Evolutionary conservation across 768 basidiomycete genomes (phyloP), one percentile per base, ranked within the genome.

Genomic region (Suillus weaverae): DNA sequence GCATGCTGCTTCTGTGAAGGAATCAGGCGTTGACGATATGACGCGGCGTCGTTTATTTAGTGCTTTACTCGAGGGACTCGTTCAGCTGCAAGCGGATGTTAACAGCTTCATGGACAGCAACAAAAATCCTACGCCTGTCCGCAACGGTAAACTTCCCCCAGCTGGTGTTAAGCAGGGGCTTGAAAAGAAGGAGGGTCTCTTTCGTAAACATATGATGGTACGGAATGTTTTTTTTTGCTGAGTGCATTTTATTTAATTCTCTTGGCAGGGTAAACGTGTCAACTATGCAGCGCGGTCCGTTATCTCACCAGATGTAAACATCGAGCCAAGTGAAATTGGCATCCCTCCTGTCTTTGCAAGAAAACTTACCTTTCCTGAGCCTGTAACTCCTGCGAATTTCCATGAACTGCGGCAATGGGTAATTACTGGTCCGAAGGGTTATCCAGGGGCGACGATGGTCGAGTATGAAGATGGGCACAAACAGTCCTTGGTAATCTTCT

Each of bases 221-320:
- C 63, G 85, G 44, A 59, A 62, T 60, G 62, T 7, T 35, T 35
- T 56, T 35, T 35, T 56, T 30, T 62, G 60, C 46, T 39, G 4
- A 60, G 9, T 55, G 10, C 32, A 54, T 33, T 35, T 32, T 16
- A 18, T 48, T 62, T 69, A 18, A 69, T 32, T 38, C 44, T 32
- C 7, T 51, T 62, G 59, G 36, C 64, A 98, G 96, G 97, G 97
- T 11, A 99, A 99, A 82, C 95, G 97, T 72, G 97, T 99, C 66
- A 99, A 99, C 77, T 97, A 97, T 75, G 96, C 97, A 48, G 97
- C 97, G 26, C 95, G 97, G 67, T 99, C 97, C n/a, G 97, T 99
- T 73, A 99, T 99, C 69, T 99, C 97, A 20, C 97, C 97, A 13
- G 97, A 99, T 73, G 92, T 98, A 71, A 99, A 99, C 77, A 99